Conservation (phyloP, 140 eudicot species). For the Anethum foeniculum region DNA sequence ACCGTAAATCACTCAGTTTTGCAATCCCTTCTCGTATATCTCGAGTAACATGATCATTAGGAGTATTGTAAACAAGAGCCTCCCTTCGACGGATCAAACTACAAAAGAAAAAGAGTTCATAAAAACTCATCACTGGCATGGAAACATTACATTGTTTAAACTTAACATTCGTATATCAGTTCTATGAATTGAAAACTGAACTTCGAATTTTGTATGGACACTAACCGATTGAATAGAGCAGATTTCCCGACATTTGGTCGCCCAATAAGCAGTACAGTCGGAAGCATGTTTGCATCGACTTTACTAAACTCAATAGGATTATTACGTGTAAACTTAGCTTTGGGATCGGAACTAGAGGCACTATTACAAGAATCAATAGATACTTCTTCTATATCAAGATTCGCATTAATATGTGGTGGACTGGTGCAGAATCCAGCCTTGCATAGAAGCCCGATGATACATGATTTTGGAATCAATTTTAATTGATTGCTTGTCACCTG, state of each 20-base stretch:
- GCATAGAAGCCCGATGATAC: constrained; percentile 10
- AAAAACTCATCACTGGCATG: constrained; percentile 1
- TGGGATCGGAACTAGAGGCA: constrained; percentile 12
- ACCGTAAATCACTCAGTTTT: constrained; percentile 80
- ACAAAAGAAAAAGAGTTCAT: constrained; percentile 20
- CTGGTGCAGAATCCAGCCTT: constrained; percentile 29
- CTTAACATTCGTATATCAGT: not conserved
- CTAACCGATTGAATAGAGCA: constrained; percentile 86
- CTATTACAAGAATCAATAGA: constrained; percentile 12
- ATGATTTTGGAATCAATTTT: constrained; percentile 8
- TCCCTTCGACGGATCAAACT: constrained; percentile 91
- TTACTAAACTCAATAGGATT: constrained; percentile 65
- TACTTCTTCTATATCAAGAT: constrained; percentile 17
- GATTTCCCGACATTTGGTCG: constrained; percentile 99
- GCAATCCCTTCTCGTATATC: constrained; percentile 90
- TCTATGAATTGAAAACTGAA: not conserved
- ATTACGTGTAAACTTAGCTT: constrained; percentile 20
- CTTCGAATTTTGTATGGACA: not conserved
- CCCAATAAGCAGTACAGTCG: constrained; percentile 79
- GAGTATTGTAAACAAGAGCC: constrained; percentile 95
- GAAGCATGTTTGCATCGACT: constrained; percentile 67
- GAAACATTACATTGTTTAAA: not conserved
- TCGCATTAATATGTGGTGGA: constrained; percentile 21
- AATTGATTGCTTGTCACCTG: constrained; percentile 1
- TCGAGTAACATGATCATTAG: constrained; percentile 88